phyloP scores from a whole-genome alignment of 106 monocot species.

The Allium cepa region DNA sequence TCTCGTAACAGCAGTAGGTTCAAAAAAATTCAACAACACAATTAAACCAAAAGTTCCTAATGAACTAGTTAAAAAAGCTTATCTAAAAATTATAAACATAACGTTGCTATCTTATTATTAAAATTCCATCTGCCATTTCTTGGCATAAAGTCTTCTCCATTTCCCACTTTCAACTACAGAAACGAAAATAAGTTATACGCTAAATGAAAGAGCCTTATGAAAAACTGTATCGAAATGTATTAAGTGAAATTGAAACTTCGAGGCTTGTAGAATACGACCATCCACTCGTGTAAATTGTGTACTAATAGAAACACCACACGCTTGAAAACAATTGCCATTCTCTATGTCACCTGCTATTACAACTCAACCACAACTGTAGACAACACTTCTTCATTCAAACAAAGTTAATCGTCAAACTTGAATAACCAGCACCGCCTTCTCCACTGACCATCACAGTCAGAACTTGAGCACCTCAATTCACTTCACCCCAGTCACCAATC shows the following conservation, averaged over 20 bases:
- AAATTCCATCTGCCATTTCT: conserved; percentile 95
- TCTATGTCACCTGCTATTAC: too few relatives aligned
- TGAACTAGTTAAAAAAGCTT: not conserved
- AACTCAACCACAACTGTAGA: too few relatives aligned
- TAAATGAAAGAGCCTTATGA: not conserved
- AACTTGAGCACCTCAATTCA: too few relatives aligned
- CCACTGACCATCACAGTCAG: too few relatives aligned
- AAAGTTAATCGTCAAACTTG: too few relatives aligned
- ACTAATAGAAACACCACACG: too few relatives aligned
- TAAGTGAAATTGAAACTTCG: conserved; percentile 37
- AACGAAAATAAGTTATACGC: not conserved
- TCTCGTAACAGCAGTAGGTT: conserved; percentile 21
- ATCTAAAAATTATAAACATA: not conserved
- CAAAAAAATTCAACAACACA: conserved; percentile 40
- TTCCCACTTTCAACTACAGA: conserved; percentile 73
- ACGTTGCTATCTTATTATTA: conserved; percentile 58
- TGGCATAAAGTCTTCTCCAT: conserved; percentile 67
- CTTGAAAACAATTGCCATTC: too few relatives aligned
- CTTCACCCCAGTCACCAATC: too few relatives aligned
- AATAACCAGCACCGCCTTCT: too few relatives aligned
- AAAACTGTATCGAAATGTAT: not conserved
- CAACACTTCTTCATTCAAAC: too few relatives aligned
- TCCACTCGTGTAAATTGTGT: too few relatives aligned
- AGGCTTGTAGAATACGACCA: conserved; percentile 65
- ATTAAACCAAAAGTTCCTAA: not conserved